These are phyloP conservation scores for Achlya hypogyna DNA, from an alignment of 352 stramenopile genomes.

Conservation along the genomic window DNA sequence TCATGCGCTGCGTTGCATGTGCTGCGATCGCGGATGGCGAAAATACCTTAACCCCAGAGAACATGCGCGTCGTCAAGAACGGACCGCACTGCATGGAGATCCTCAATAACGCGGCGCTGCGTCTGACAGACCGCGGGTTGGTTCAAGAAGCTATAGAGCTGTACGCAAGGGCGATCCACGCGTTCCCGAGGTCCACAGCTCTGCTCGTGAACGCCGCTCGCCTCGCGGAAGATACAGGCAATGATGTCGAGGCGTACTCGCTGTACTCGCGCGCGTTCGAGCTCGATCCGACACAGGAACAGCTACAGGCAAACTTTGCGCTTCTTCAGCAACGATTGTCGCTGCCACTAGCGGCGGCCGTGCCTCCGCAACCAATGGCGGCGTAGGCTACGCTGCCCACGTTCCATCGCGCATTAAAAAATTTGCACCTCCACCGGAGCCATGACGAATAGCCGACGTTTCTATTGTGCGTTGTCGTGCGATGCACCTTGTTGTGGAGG, in stretches of 20 bases:
- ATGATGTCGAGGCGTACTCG: not conserved
- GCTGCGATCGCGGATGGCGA: too few species aligned
- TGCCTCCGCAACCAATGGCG: not conserved
- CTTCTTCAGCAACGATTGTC: not conserved
- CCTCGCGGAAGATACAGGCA: not conserved
- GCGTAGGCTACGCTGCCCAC: not conserved
- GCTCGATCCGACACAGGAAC: conserved; percentile 5
- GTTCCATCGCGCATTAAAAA: not conserved
- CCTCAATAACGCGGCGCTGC: conserved; percentile 39
- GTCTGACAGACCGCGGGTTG: conserved; percentile 25
- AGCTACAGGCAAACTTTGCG: not conserved
- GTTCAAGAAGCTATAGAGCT: conserved; percentile 20
- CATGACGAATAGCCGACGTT: too few species aligned
- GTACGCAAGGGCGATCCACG: not conserved
- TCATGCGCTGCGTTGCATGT: too few species aligned
- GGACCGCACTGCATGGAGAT: conserved; percentile 35
- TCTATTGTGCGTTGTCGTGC: too few species aligned
- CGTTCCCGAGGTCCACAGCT: not conserved
- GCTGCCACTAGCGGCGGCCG: too few species aligned
- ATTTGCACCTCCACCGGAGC: not conserved
- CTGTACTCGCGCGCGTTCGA: not conserved
- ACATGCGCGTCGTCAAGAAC: conserved; percentile 20
- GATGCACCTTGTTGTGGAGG: too few species aligned
- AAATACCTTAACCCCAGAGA: too few species aligned
- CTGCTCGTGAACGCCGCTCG: conserved; percentile 1